Evolutionary conservation across 2,329 filamentous ascomycete species (phyloP), one percentile per base, ranked within the genome.

Genomic region (Cladosporium phlei): DNA sequence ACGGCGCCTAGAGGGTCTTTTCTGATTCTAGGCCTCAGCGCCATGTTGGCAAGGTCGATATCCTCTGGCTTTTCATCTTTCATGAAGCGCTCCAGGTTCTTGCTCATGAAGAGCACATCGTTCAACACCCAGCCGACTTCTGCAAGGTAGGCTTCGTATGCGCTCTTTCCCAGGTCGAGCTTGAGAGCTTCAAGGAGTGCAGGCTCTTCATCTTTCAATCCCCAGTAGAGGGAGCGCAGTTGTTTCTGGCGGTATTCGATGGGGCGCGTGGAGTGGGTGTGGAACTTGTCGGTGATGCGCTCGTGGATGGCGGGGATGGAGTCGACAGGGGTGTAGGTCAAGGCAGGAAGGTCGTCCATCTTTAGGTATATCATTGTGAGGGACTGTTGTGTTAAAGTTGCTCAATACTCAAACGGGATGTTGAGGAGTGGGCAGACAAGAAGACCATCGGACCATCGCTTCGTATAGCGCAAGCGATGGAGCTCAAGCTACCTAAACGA

Each of bases 211-310:
- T 97, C 91, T 55, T 82, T 82, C 56, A 96, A 67, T 6, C 73
- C 89, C 93, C 93, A 97, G 74, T 95, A 97, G 47, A 97, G 82
- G 76, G 89, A 91, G 58, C 90, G 85, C 51, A 98, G 80, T 75
- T 97, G 93, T 46, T 80, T 76, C 53, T 90, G 74, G 53, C 93
- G 83, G 72, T 85, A 97, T 60, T 87, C 78, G 51, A 96, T 64
- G 46, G 87, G 78, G 63, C 88, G 88, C 33, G 90, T 96, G 70
- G 84, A 86, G 66, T 89, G 83, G 14, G 86, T 78, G 57, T 77
- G 76, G 69, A 88, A 97, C n/a, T 83, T 81, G 42, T 74, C 69
- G 61, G 82, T 82, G 33, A 85, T 70, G 5, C 71, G 76, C 47
- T 78, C 73, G 61, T 82, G 78, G 32, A 77, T 77, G 50, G 66